Conservation (phyloP, 257 asterid genomes). For the Knoxia roxburghii region DNA sequence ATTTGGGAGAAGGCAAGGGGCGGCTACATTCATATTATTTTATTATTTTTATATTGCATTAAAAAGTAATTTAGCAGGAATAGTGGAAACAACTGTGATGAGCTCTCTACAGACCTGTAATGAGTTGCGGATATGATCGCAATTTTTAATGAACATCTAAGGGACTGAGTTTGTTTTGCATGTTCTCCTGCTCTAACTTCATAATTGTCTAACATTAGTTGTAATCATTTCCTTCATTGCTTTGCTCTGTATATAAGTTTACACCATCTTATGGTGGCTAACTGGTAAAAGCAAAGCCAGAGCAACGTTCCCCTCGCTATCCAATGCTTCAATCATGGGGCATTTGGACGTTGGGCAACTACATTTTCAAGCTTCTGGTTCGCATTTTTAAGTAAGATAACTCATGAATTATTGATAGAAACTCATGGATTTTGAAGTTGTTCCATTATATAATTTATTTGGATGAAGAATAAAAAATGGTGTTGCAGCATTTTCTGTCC, state of each 20-base stretch:
- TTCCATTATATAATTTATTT: too few relatives aligned
- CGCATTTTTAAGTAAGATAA: background rate
- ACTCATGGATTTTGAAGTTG: background rate
- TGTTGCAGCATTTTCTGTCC: background rate
- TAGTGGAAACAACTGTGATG: slow-evolving; percentile 21
- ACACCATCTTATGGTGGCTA: background rate
- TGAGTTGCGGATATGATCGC: slow-evolving; percentile 41
- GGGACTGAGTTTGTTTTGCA: slow-evolving; percentile 36
- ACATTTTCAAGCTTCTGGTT: background rate
- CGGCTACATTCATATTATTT: slow-evolving; percentile 16
- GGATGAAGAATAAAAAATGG: too few relatives aligned
- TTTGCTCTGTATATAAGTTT: slow-evolving; percentile 11
- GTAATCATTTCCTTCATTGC: background rate
- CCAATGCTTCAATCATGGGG: slow-evolving; percentile 13
- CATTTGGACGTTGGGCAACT: slow-evolving; percentile 28
- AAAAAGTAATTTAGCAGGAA: background rate
- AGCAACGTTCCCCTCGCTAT: slow-evolving; percentile 32
- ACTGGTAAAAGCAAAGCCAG: slow-evolving; percentile 16
- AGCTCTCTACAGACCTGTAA: slow-evolving; percentile 43
- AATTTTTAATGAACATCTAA: slow-evolving; percentile 38
- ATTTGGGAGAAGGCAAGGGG: slow-evolving; percentile 13
- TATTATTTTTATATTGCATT: background rate
- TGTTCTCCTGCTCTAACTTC: too few relatives aligned
- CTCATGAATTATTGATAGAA: background rate
- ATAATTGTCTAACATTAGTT: background rate